A percentile compares a stretch with the other conserved stretches of the same genome.
These are phyloP conservation scores for Obba rivulosa DNA, from an alignment of 768 basidiomycete genomes.

Conservation along the genomic window DNA sequence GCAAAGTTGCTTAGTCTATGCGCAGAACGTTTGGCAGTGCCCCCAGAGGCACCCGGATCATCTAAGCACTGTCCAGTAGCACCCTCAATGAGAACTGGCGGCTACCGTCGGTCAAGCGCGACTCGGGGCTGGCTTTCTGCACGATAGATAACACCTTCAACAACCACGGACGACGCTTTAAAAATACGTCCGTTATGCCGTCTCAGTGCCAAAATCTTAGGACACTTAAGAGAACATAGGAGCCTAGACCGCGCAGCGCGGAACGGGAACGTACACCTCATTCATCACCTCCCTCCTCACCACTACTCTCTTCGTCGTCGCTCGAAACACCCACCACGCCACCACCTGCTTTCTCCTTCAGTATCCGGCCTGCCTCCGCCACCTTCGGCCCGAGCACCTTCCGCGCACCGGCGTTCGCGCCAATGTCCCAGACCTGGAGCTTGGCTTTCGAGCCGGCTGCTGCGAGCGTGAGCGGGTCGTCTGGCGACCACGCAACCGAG, in stretches of 20 bases:
- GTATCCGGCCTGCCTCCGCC: conserved; percentile 57
- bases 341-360: conserved; percentile 61
- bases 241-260: not conserved
- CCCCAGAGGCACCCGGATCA: no score
- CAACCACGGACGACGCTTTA: no score
- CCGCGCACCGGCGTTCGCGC: conserved; percentile 73
- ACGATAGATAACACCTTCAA: no score
- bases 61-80: no score
- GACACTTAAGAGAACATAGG: no score
- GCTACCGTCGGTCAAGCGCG: no score
- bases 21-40: no score
- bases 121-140: no score
- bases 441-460: conserved; percentile 93
- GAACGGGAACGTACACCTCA: not conserved
- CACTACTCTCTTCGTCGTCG: conserved; percentile 67
- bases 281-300: conserved; percentile 33
- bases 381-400: conserved; percentile 82
- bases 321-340: conserved; percentile 66
- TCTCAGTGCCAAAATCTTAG: no score
- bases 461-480: conserved; percentile 89
- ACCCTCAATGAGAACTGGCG: no score
- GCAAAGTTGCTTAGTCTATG: no score
- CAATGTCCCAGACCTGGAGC: conserved; percentile 94
- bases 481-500: conserved; percentile 85
- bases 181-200: no score